These are phyloP conservation scores for Thermomucor indicae-seudaticae DNA, from an alignment of 371 early-diverging fungal species.

Conservation along the genomic window DNA sequence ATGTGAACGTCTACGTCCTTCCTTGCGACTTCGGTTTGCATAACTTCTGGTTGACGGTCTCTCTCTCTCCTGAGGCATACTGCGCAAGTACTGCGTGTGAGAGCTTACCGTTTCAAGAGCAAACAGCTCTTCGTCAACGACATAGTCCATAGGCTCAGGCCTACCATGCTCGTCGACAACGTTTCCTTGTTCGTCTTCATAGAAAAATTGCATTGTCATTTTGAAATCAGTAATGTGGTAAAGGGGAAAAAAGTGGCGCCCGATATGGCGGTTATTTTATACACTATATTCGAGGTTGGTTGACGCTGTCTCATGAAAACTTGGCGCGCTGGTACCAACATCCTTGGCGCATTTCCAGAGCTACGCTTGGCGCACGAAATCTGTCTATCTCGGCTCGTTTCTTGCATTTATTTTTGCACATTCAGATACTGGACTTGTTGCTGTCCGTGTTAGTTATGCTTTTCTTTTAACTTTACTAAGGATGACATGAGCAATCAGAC, in stretches of 20 bases:
- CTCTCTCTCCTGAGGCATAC: not conserved
- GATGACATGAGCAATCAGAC: too few relatives aligned
- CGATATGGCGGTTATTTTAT: not conserved
- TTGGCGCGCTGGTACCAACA: too few relatives aligned
- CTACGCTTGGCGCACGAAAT: too few relatives aligned
- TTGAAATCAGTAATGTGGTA: not conserved
- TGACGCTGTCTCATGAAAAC: too few relatives aligned
- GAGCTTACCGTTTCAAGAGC: slow-evolving; percentile 12
- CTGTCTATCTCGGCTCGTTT: too few relatives aligned
- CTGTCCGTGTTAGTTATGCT: too few relatives aligned
- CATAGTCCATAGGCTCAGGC: slow-evolving; percentile 13
- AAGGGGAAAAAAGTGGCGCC: not conserved
- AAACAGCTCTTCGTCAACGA: slow-evolving; percentile 11
- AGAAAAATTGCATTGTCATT: slow-evolving; percentile 5
- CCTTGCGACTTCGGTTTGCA: not conserved
- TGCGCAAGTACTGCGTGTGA: slow-evolving; percentile 1
- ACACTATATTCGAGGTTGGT: too few relatives aligned
- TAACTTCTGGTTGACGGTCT: not conserved
- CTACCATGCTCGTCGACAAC: slow-evolving; percentile 8
- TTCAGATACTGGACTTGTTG: too few relatives aligned
- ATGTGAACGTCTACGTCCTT: slow-evolving; percentile 17
- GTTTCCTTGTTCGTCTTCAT: slow-evolving; percentile 8
- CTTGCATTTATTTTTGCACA: too few relatives aligned
- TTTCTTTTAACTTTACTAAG: too few relatives aligned
- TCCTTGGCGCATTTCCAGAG: too few relatives aligned